Percentiles rank a stretch among this genome's conserved stretches.
Conservation (phyloP, 345 rosid genomes). For the Ailanthus altissimus region DNA sequence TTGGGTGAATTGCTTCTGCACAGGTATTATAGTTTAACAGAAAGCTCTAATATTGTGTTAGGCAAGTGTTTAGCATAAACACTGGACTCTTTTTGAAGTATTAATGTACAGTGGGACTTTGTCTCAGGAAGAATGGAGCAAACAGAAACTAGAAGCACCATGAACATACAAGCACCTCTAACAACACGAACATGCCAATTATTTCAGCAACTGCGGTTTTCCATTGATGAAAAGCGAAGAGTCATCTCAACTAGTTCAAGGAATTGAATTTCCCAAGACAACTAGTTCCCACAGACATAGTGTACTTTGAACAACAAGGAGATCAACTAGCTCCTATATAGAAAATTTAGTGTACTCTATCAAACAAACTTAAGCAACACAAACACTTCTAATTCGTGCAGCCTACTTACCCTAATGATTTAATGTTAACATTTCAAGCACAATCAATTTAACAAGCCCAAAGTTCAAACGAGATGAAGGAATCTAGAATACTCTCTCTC, state of each 20-base stretch:
- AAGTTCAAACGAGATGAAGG: slow-evolving; percentile 1
- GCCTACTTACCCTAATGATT: background rate
- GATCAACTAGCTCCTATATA: background rate
- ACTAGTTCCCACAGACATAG: background rate
- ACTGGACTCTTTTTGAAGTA: background rate
- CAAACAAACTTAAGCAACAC: background rate
- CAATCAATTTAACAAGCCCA: background rate
- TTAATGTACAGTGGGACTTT: background rate
- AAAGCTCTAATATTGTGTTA: background rate
- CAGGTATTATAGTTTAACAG: background rate
- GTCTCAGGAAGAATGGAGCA: background rate
- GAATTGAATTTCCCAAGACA: background rate
- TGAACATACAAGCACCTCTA: background rate
- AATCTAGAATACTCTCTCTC: background rate
- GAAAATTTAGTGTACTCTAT: background rate
- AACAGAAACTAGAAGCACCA: background rate
- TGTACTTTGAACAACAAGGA: background rate
- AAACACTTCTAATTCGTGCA: background rate
- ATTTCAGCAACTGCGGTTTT: background rate
- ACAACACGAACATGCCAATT: background rate
- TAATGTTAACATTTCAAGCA: background rate
- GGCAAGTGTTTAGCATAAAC: background rate
- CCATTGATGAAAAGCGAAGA: background rate
- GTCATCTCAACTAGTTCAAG: background rate
- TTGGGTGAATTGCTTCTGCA: background rate